Conservation (phyloP, 225 moss, liverwort and hornwort species). For the Climacium dendroides region DNA sequence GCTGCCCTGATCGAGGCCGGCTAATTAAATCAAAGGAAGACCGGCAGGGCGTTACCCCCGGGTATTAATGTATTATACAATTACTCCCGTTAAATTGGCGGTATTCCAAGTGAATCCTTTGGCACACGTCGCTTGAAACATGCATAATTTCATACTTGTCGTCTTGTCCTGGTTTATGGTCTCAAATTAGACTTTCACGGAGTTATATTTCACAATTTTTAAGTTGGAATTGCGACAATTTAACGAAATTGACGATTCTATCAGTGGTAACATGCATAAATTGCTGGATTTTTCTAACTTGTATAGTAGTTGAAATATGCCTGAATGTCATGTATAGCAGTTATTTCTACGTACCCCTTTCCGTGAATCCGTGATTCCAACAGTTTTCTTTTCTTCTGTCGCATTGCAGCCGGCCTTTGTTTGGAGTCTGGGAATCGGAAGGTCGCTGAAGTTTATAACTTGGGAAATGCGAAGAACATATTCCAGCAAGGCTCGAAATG, state of each 20-base stretch:
- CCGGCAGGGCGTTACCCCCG: too few species aligned
- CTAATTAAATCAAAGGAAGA: background rate
- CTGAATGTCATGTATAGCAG: background rate
- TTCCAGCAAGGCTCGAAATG: too few species aligned
- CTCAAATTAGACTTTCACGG: background rate
- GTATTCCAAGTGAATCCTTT: background rate
- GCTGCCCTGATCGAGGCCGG: background rate
- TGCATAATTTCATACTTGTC: background rate
- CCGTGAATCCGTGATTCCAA: background rate
- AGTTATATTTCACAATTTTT: background rate
- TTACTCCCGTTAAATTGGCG: too few species aligned
- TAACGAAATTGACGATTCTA: background rate
- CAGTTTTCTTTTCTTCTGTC: background rate
- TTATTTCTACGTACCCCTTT: background rate
- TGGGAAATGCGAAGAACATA: background rate
- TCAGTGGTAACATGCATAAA: too few species aligned
- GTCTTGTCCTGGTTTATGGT: background rate
- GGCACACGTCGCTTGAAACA: background rate
- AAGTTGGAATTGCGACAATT: background rate
- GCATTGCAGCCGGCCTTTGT: background rate
- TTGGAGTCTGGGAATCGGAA: background rate
- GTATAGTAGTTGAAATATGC: too few species aligned
- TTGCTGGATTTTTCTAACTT: too few species aligned
- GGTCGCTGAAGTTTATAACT: background rate
- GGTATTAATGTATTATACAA: too few species aligned